Conservation (phyloP, 2,329 filamentous ascomycete genomes). For the Thielaviopsis cerberus region DNA sequence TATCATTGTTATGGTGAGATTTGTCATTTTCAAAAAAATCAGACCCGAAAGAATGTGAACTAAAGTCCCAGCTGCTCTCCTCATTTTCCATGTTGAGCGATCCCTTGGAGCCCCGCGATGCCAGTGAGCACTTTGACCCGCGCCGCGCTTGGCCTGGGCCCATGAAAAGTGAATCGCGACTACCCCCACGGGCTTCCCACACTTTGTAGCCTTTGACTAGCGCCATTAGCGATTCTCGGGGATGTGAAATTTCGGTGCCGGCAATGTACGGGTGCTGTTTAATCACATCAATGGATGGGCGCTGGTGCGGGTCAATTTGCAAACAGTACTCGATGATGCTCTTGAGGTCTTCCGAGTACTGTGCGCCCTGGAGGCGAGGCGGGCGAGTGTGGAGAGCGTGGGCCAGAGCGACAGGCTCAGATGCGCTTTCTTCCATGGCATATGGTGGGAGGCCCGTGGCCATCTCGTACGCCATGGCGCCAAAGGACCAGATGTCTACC, state of each 20-base stretch:
- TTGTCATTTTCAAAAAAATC: neutral
- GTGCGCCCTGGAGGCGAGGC: slow-evolving; percentile 51
- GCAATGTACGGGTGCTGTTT: slow-evolving; percentile 51
- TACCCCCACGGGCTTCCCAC: slow-evolving; percentile 59
- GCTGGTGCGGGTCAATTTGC: slow-evolving; percentile 45
- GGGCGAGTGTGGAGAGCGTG: slow-evolving; percentile 40
- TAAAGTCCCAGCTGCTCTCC: slow-evolving; percentile 9
- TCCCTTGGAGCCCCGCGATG: slow-evolving; percentile 33
- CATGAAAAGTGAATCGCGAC: slow-evolving; percentile 43
- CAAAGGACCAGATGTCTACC: slow-evolving; percentile 73
- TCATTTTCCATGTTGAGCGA: slow-evolving; percentile 15
- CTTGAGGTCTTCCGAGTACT: slow-evolving; percentile 50
- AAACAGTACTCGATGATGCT: slow-evolving; percentile 57
- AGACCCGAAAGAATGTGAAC: neutral
- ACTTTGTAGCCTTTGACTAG: slow-evolving; percentile 54
- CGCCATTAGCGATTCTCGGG: slow-evolving; percentile 41
- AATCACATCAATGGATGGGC: slow-evolving; percentile 51
- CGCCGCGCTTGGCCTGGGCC: neutral
- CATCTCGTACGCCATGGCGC: slow-evolving; percentile 64
- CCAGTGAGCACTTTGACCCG: slow-evolving; percentile 3
- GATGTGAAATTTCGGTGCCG: slow-evolving; percentile 43
- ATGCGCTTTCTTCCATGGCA: slow-evolving; percentile 27
- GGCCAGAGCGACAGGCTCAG: slow-evolving; percentile 24
- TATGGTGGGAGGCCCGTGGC: slow-evolving; percentile 61
- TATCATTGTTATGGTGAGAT: too few relatives aligned